Evolutionary conservation across 1,284 basidiomycete genomes (phyloP).

Genomic region (Ganoderma lucidum): DNA sequence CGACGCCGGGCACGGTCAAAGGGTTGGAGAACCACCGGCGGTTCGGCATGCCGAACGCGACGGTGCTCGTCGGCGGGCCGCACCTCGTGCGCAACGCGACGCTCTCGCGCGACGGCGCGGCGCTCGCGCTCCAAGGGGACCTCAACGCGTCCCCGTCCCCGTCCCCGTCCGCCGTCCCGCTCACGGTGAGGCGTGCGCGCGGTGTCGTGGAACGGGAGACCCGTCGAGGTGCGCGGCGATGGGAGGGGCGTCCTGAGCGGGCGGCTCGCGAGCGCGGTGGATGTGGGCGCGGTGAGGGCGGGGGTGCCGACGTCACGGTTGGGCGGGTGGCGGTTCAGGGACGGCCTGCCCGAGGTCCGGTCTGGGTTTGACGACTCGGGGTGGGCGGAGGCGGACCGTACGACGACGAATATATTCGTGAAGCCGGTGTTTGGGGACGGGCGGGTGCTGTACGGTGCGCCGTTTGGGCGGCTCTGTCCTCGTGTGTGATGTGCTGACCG

Average conservation of each 20-base stretch:
- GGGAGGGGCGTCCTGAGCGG: constrained; percentile 37
- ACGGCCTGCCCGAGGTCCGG: constrained; percentile 76
- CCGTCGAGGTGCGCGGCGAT: constrained; percentile 46
- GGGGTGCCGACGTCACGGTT: too few species aligned
- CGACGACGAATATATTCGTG: constrained; percentile 72
- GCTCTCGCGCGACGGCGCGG: constrained; percentile 42
- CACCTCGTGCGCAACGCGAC: constrained; percentile 62
- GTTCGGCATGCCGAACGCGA: constrained; percentile 56
- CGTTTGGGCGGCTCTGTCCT: neutral
- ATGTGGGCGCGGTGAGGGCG: constrained; percentile 25
- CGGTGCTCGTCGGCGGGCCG: constrained; percentile 60
- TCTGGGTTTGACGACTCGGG: constrained; percentile 61
- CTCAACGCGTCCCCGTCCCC: constrained; percentile 44
- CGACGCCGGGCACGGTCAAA: constrained; percentile 28
- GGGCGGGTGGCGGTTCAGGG: constrained; percentile 77
- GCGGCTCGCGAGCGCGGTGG: constrained; percentile 31
- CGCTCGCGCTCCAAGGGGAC: constrained; percentile 56
- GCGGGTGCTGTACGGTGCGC: constrained; percentile 66
- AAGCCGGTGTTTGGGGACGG: constrained; percentile 78
- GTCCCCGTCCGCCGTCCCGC: constrained; percentile 36
- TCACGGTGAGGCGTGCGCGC: constrained; percentile 55
- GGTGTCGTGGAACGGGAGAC: constrained; percentile 76
- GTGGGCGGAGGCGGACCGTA: constrained; percentile 75
- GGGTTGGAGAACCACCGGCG: constrained; percentile 55
- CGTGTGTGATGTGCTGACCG: neutral